Evolutionary conservation across 2,329 filamentous ascomycete species (phyloP).

Genomic region (Cercospora sp.): DNA sequence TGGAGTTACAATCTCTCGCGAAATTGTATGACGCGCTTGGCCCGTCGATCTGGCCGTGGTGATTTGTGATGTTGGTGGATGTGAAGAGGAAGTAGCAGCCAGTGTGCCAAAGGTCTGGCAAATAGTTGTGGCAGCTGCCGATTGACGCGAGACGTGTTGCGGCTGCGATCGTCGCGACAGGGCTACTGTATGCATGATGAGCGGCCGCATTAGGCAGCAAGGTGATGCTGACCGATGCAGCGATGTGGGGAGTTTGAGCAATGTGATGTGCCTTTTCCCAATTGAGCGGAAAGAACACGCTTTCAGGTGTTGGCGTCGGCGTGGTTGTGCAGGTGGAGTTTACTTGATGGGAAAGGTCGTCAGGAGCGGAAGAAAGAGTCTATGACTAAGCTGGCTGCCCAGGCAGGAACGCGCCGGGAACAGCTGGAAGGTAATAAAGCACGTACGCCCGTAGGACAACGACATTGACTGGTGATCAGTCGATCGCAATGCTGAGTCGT

Average conservation of each 20-base stretch:
- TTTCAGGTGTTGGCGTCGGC: neutral
- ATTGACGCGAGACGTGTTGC: neutral
- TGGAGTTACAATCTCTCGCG: neutral
- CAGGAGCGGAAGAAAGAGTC: neutral
- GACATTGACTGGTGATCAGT: neutral
- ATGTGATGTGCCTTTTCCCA: neutral
- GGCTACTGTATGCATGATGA: neutral
- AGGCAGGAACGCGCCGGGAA: neutral
- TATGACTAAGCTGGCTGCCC: neutral
- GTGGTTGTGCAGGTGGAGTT: neutral
- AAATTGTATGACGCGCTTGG: neutral
- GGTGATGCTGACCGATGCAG: neutral
- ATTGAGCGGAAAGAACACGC: neutral
- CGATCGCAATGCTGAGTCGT: neutral
- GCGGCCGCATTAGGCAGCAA: neutral
- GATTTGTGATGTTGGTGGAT: too few species aligned
- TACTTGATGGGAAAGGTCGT: neutral
- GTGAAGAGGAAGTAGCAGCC: too few species aligned
- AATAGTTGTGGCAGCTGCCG: neutral
- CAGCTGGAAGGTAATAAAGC: neutral
- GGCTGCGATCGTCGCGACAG: neutral
- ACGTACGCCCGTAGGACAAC: neutral
- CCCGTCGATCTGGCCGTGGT: neutral
- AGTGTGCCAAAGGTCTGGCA: too few species aligned
- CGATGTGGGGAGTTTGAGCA: neutral